These are phyloP conservation scores for Fragaria ananassa DNA, from an alignment of 306 rosid genomes.

Conservation along the genomic window DNA sequence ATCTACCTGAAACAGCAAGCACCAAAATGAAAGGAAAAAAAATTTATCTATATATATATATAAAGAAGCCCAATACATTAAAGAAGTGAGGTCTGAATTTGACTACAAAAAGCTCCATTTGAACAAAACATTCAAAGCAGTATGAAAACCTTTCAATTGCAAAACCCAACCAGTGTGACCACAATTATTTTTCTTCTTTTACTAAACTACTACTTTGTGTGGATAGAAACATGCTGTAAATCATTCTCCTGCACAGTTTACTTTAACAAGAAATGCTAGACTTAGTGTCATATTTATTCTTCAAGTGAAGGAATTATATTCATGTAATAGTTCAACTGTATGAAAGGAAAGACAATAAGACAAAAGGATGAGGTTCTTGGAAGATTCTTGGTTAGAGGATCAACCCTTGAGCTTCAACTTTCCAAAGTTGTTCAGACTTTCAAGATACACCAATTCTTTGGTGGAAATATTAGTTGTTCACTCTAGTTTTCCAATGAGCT, in stretches of 20 bases:
- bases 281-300: not conserved
- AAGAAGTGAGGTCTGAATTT: constrained; percentile 11
- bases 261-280: not conserved
- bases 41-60: not conserved
- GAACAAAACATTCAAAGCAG: not conserved
- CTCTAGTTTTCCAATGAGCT: too few relatives aligned
- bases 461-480: too few relatives aligned
- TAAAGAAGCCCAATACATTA: constrained; percentile 17
- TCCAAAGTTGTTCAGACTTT: too few relatives aligned
- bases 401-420: too few relatives aligned
- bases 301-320: not conserved
- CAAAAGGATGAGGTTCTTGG: not conserved
- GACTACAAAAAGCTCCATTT: not conserved
- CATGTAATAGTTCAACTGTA: not conserved
- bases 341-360: not conserved
- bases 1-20: constrained; percentile 56
- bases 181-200: not conserved
- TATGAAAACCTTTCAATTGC: not conserved
- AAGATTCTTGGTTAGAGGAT: too few relatives aligned
- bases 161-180: not conserved
- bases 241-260: not conserved
- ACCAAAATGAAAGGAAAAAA: not conserved
- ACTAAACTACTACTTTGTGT: not conserved
- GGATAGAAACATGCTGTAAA: not conserved
- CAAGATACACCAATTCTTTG: too few relatives aligned